These are phyloP conservation scores for Lasiosphaeris hirsuta DNA, from an alignment of 495 filamentous ascomycete species.

Conservation along the genomic window DNA sequence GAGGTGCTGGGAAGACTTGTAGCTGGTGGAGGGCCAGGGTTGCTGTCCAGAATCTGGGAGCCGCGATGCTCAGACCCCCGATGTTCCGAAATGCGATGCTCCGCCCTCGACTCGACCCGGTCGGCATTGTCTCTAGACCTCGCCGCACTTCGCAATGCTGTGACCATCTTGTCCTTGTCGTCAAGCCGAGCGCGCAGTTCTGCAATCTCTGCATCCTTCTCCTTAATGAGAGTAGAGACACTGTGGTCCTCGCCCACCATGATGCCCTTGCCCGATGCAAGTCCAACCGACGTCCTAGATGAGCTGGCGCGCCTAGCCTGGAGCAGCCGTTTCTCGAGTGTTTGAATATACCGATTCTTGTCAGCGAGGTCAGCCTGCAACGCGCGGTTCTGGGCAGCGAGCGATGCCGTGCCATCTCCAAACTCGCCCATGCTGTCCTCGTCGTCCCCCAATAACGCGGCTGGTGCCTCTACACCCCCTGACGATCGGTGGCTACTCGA, in stretches of 20 bases:
- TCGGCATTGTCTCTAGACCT: constrained; percentile 84
- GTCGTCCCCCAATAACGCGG: constrained; percentile 49
- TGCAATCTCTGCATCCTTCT: constrained; percentile 91
- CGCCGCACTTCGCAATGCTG: constrained; percentile 80
- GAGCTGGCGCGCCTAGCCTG: constrained; percentile 91
- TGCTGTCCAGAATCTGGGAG: constrained; percentile 43
- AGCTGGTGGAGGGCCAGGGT: constrained; percentile 31
- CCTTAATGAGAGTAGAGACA: constrained; percentile 64
- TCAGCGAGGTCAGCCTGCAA: constrained; percentile 90
- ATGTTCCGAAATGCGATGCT: constrained; percentile 39
- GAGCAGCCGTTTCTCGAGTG: constrained; percentile 84
- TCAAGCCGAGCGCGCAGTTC: constrained; percentile 86
- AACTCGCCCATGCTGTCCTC: constrained; percentile 77
- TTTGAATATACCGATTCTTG: constrained; percentile 94
- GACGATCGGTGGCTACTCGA: constrained; percentile 43
- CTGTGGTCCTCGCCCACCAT: constrained; percentile 67
- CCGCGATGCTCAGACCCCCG: constrained; percentile 37
- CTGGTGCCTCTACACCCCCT: constrained; percentile 33
- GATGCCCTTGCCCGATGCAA: constrained; percentile 55
- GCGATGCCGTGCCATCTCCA: constrained; percentile 79
- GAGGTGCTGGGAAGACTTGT: constrained; percentile 38
- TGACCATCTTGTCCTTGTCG: constrained; percentile 93
- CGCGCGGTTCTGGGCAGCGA: constrained; percentile 76
- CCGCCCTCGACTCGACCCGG: constrained; percentile 41
- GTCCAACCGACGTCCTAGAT: constrained; percentile 71